These are phyloP conservation scores for Populus euphratica DNA, from an alignment of 345 rosid genomes.

Conservation along the genomic window DNA sequence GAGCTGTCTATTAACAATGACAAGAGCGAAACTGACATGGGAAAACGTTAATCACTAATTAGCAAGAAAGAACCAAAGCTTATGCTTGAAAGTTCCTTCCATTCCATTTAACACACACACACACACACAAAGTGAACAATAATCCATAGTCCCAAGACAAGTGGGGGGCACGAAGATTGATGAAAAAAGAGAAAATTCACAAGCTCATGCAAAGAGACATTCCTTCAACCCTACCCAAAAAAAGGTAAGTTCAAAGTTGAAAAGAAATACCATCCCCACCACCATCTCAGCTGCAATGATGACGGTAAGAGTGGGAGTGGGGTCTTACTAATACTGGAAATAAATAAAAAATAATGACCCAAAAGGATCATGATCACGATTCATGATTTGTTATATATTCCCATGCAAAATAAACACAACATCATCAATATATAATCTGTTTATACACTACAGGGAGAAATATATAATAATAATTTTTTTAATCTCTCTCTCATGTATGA, in stretches of 20 bases:
- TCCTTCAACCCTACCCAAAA: constrained; percentile 35
- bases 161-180: constrained; percentile 26
- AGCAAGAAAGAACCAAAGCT: neutral
- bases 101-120: neutral
- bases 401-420: constrained; percentile 33
- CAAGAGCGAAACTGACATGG: neutral
- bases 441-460: neutral
- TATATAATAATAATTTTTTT: no score
- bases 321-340: neutral
- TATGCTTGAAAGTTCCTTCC: neutral
- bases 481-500: neutral
- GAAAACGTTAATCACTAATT: neutral
- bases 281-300: constrained; percentile 48
- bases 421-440: neutral
- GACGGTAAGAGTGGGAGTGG: constrained; percentile 34
- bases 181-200: constrained; percentile 11
- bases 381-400: constrained; percentile 14
- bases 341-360: neutral
- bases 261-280: constrained; percentile 36
- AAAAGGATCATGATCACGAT: neutral
- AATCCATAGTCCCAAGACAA: constrained; percentile 12
- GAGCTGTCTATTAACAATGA: neutral
- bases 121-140: neutral
- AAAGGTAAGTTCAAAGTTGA: constrained; percentile 13
- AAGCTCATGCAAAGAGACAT: constrained; percentile 34